Conservation (phyloP, 306 rosid genomes). For the Vigna mungo region DNA sequence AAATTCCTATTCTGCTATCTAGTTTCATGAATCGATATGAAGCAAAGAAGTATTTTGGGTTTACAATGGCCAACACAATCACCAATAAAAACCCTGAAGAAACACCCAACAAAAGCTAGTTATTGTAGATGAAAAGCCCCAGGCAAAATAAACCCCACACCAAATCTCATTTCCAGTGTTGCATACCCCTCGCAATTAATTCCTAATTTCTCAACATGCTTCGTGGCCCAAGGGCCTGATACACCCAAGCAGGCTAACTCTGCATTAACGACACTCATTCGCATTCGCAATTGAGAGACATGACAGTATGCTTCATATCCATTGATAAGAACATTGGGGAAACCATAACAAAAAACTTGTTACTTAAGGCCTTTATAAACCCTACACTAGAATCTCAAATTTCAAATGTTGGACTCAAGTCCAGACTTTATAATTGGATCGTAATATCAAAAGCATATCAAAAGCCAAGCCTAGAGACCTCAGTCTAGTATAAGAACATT, state of each 20-base stretch:
- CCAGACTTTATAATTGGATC: neutral
- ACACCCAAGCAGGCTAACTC: neutral
- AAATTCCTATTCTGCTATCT: neutral
- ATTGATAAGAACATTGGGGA: neutral
- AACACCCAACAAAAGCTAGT: neutral
- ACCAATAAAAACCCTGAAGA: neutral
- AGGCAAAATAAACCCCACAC: neutral
- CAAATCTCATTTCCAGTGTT: neutral
- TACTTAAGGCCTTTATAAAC: neutral
- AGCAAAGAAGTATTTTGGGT: neutral
- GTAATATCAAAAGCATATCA: neutral
- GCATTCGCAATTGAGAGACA: neutral
- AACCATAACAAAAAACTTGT: neutral
- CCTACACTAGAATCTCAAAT: neutral
- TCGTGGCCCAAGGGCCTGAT: too few relatives aligned
- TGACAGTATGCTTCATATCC: neutral
- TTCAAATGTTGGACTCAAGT: neutral
- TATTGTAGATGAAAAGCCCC: too few relatives aligned
- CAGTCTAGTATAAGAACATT: neutral
- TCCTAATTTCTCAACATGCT: neutral
- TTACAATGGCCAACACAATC: neutral
- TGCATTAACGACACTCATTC: neutral
- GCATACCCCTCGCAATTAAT: neutral
- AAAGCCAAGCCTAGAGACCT: neutral
- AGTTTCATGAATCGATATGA: conserved; percentile 19